Conservation (phyloP, 1,139 yeast species). For the Suhomyces terraborum region DNA sequence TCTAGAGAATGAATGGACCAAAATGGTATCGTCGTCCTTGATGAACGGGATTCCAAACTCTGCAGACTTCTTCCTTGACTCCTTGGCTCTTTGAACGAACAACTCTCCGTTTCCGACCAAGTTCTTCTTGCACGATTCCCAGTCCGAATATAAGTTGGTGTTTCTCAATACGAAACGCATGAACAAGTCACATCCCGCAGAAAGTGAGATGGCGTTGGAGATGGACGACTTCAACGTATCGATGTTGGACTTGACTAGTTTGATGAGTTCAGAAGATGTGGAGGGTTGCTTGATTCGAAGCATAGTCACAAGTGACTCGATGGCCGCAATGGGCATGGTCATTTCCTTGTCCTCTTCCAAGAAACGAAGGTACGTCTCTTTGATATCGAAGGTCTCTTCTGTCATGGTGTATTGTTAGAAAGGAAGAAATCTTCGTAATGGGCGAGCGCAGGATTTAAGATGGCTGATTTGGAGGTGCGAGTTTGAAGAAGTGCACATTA, state of each 20-base stretch:
- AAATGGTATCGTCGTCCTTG: slow-evolving; percentile 85
- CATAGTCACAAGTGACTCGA: slow-evolving; percentile 87
- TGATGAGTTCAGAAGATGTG: slow-evolving; percentile 91
- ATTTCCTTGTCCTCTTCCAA: slow-evolving; percentile 86
- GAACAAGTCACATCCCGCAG: slow-evolving; percentile 97
- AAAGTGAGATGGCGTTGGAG: slow-evolving; percentile 85
- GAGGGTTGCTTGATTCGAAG: slow-evolving; percentile 80
- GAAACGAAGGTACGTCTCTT: slow-evolving; percentile 73
- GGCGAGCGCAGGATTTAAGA: slow-evolving; percentile 1
- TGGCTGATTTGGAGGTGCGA: background rate
- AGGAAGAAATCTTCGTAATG: slow-evolving; percentile 6
- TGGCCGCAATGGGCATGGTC: slow-evolving; percentile 99
- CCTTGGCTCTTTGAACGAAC: slow-evolving; percentile 90
- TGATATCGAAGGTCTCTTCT: slow-evolving; percentile 67
- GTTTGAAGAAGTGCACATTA: background rate
- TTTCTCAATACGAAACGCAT: slow-evolving; percentile 90
- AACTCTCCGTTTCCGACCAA: slow-evolving; percentile 91
- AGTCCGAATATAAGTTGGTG: slow-evolving; percentile 85
- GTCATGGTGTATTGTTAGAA: slow-evolving; percentile 16
- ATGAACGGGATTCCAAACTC: slow-evolving; percentile 86
- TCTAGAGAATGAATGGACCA: slow-evolving; percentile 91
- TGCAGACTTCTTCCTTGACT: slow-evolving; percentile 84
- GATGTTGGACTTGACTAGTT: slow-evolving; percentile 74
- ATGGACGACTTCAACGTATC: slow-evolving; percentile 73
- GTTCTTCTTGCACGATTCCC: slow-evolving; percentile 92